Evolutionary conservation across 768 basidiomycete species (phyloP).

Genomic region (Boletus patriciae): DNA sequence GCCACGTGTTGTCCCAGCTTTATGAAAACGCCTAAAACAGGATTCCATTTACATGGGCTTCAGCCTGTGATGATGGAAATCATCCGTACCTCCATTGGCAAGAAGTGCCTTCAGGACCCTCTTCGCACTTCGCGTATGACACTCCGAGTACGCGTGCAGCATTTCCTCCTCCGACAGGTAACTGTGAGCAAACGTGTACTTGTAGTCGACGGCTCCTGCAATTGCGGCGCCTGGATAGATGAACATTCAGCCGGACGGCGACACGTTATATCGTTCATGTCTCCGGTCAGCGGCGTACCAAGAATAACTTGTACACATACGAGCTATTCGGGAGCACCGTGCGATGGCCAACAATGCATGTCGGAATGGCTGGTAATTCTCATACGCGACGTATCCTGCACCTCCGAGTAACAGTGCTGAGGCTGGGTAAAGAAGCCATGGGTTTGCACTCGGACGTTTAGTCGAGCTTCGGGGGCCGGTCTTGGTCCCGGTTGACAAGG

Average conservation of each 20-base stretch:
- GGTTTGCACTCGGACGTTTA: constrained; percentile 9
- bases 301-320: constrained; percentile 37
- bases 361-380: constrained; percentile 70
- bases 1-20: constrained; percentile 90
- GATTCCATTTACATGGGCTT: neutral
- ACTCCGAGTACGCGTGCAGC: constrained; percentile 62
- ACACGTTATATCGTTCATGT: constrained; percentile 19
- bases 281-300: constrained; percentile 26
- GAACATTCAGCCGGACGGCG: neutral
- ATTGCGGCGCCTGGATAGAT: constrained; percentile 54
- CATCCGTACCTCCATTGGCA: constrained; percentile 74
- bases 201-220: constrained; percentile 68
- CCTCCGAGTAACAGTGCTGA: constrained; percentile 32
- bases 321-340: constrained; percentile 79
- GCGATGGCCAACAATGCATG: constrained; percentile 70
- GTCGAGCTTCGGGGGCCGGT: neutral
- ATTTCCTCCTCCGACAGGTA: constrained; percentile 54
- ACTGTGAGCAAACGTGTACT: constrained; percentile 55
- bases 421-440: constrained; percentile 29
- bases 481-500: constrained; percentile 13
- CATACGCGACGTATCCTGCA: constrained; percentile 50
- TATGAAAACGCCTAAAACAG: constrained; percentile 68
- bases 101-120: constrained; percentile 81
- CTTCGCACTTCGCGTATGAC: constrained; percentile 80
- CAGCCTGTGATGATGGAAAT: neutral